These are phyloP conservation scores for Alternaria sp. DNA, from an alignment of 2,329 filamentous ascomycete species.

Conservation along the genomic window DNA sequence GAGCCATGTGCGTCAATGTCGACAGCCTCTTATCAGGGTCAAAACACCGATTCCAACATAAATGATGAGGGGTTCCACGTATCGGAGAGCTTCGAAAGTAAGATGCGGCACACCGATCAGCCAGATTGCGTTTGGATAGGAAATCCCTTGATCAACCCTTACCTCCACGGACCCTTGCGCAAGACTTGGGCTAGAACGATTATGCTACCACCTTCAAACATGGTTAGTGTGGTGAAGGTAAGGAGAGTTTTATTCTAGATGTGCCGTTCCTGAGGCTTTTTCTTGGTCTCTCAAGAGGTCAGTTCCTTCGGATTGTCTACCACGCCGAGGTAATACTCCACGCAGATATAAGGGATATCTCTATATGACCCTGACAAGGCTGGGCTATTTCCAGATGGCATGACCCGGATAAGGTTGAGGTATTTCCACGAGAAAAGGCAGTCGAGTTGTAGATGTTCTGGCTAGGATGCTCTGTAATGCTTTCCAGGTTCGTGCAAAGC, in stretches of 20 bases:
- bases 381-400: not conserved
- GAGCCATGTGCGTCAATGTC: not conserved
- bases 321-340: not conserved
- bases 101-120: not conserved
- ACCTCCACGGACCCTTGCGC: not conserved
- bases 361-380: not conserved
- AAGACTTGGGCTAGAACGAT: not conserved
- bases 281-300: not conserved
- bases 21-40: not conserved
- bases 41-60: not conserved
- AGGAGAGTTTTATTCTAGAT: not conserved
- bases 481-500: not conserved
- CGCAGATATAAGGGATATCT: not conserved
- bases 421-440: not conserved
- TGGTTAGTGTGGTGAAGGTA: not conserved
- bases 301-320: not conserved
- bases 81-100: not conserved
- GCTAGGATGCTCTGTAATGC: not conserved
- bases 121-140: not conserved
- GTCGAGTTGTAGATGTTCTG: not conserved
- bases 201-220: not conserved
- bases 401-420: not conserved
- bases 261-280: not conserved
- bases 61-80: not conserved
- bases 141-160: slow-evolving; percentile 9